Evolutionary conservation across 2,329 filamentous ascomycete species (phyloP).

Genomic region (Calonectria montana): DNA sequence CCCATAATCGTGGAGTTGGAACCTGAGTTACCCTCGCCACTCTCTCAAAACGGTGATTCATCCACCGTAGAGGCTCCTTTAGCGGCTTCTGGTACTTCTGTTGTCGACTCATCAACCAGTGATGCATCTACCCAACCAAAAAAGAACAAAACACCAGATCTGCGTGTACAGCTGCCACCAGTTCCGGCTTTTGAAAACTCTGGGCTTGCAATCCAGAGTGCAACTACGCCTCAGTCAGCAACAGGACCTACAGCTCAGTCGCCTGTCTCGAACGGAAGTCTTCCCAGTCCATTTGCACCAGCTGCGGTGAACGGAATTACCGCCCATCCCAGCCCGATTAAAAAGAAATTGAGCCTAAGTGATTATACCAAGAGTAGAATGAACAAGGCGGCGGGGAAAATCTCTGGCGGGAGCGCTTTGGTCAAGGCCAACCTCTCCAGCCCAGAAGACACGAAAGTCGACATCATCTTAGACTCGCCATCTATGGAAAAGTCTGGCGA

Average conservation of each 20-base stretch:
- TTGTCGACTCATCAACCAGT: slow-evolving; percentile 25
- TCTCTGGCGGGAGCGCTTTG: slow-evolving; percentile 40
- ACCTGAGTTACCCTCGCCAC: slow-evolving; percentile 39
- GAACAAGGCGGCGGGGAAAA: slow-evolving; percentile 62
- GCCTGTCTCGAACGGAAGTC: slow-evolving; percentile 56
- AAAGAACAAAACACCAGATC: slow-evolving; percentile 57
- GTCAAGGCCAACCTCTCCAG: slow-evolving; percentile 50
- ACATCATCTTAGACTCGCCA: slow-evolving; percentile 48
- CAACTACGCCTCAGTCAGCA: slow-evolving; percentile 61
- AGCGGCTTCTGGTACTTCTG: slow-evolving; percentile 39
- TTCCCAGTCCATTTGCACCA: slow-evolving; percentile 57
- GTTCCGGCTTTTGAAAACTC: slow-evolving; percentile 61
- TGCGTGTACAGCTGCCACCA: slow-evolving; percentile 68
- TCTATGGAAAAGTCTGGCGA: slow-evolving; percentile 44
- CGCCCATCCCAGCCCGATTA: slow-evolving; percentile 68
- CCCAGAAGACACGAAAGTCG: slow-evolving; percentile 51
- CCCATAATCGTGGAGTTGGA: slow-evolving; percentile 30
- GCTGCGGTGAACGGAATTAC: slow-evolving; percentile 55
- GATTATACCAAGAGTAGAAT: slow-evolving; percentile 72
- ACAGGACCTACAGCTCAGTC: slow-evolving; percentile 59
- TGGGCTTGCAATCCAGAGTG: slow-evolving; percentile 47
- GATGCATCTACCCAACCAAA: slow-evolving; percentile 23
- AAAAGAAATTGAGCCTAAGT: slow-evolving; percentile 75
- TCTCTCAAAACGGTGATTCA: slow-evolving; percentile 38
- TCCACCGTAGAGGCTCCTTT: slow-evolving; percentile 47